Percentiles rank a stretch among this genome's conserved stretches.
Evolutionary conservation across 805 yeast genomes (phyloP).

Genomic region (Candida piceae): DNA sequence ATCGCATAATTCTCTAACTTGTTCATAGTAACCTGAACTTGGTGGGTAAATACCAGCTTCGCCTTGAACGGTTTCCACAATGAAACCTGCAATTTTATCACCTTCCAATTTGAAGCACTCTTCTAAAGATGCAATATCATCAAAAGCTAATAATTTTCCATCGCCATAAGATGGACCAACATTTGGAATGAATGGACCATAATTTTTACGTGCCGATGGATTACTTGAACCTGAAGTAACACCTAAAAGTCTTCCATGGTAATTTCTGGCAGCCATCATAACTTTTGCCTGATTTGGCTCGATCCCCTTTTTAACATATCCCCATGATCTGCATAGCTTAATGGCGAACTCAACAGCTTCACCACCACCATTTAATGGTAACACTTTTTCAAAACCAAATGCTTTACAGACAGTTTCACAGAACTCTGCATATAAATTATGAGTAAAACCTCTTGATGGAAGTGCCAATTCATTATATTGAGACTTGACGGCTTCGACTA

Average conservation of each 20-base stretch:
- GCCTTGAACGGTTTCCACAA: constrained; percentile 36
- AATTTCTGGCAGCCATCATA: constrained; percentile 31
- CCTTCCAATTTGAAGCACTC: constrained; percentile 25
- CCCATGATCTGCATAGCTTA: constrained; percentile 32
- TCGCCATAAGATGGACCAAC: constrained; percentile 28
- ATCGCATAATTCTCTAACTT: constrained; percentile 30
- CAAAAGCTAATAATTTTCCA: constrained; percentile 23
- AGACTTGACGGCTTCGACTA: constrained; percentile 26
- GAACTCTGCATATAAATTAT: constrained; percentile 20
- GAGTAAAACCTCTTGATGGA: constrained; percentile 26
- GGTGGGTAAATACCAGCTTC: constrained; percentile 36
- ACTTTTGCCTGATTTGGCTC: constrained; percentile 24
- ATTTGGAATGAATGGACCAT: constrained; percentile 27
- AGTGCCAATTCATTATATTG: constrained; percentile 29
- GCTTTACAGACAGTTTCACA: constrained; percentile 25
- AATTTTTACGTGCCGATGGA: constrained; percentile 30
- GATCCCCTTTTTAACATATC: constrained; percentile 27
- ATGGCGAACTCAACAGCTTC: constrained; percentile 35
- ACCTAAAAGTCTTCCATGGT: constrained; percentile 37
- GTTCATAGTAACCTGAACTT: constrained; percentile 28
- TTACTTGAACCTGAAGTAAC: constrained; percentile 34
- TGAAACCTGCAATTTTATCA: constrained; percentile 31
- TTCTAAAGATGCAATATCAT: constrained; percentile 26
- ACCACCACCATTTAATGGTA: constrained; percentile 31
- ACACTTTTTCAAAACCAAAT: constrained; percentile 25